Percentiles rank a stretch among this genome's conserved stretches.
phyloP scores from a whole-genome alignment of 208 protist genomes.

The Paratrypanosoma confusum region DNA sequence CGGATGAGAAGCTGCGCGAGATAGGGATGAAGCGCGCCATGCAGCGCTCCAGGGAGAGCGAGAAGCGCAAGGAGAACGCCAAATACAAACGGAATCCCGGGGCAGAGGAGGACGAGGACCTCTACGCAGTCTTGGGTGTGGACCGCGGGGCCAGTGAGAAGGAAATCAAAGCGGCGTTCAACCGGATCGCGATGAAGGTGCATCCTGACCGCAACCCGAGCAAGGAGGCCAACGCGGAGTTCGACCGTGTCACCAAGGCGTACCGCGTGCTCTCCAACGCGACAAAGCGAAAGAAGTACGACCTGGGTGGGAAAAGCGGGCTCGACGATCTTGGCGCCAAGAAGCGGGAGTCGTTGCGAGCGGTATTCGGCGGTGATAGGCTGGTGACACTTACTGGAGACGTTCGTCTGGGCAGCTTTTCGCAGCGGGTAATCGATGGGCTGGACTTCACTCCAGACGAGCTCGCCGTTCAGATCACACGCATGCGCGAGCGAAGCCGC shows the following conservation, averaged over 20 bases:
- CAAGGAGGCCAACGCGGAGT: slow-evolving; percentile 72
- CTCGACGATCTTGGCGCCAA: slow-evolving; percentile 82
- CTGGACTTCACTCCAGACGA: slow-evolving; percentile 70
- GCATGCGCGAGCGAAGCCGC: slow-evolving; percentile 46
- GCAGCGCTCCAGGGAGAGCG: slow-evolving; percentile 8
- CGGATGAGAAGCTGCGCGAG: slow-evolving; percentile 21
- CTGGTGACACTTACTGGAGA: slow-evolving; percentile 40
- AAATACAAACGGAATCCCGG: slow-evolving; percentile 13
- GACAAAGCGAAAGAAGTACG: slow-evolving; percentile 95
- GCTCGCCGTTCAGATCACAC: slow-evolving; percentile 41
- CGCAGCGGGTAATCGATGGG: slow-evolving; percentile 68
- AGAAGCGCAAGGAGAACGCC: slow-evolving; percentile 8
- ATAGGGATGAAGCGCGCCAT: slow-evolving; percentile 28
- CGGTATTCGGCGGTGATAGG: slow-evolving; percentile 69
- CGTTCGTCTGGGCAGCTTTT: slow-evolving; percentile 62
- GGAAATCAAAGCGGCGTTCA: slow-evolving; percentile 85
- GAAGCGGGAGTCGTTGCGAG: slow-evolving; percentile 59
- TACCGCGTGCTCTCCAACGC: slow-evolving; percentile 95
- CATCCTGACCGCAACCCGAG: slow-evolving; percentile 84
- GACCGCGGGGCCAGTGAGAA: slow-evolving; percentile 33
- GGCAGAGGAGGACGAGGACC: slow-evolving; percentile 13
- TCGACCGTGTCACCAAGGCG: slow-evolving; percentile 88
- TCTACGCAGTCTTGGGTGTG: slow-evolving; percentile 75
- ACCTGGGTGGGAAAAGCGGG: slow-evolving; percentile 92
- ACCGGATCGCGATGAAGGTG: slow-evolving; percentile 65